phyloP scores from a whole-genome alignment of 441 rosid genomes.

The Brassica balearica region DNA sequence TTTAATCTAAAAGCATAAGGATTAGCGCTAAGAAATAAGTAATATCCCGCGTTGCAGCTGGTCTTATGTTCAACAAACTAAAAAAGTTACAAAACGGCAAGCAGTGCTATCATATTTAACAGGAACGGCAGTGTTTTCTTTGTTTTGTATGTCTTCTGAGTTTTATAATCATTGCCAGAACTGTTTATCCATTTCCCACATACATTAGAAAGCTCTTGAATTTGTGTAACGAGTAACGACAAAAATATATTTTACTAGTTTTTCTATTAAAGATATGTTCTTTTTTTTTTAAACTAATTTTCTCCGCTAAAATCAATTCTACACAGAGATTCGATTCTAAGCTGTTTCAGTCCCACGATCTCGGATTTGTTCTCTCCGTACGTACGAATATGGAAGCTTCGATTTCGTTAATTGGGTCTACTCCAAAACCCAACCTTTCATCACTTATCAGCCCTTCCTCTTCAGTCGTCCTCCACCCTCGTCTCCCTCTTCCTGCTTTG shows the following conservation, averaged over 20 bases:
- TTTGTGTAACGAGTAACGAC: neutral
- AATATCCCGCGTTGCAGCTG: no score
- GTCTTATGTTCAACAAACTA: slow-evolving; percentile 17
- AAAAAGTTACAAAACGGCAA: slow-evolving; percentile 4
- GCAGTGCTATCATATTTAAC: slow-evolving; percentile 8
- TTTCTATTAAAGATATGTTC: neutral
- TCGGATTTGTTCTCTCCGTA: slow-evolving; percentile 9
- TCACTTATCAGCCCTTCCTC: slow-evolving; percentile 5
- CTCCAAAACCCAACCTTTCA: slow-evolving; percentile 29
- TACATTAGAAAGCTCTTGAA: neutral
- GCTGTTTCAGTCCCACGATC: neutral
- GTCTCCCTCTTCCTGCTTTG: slow-evolving; percentile 25
- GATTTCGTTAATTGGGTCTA: slow-evolving; percentile 37
- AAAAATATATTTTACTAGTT: neutral
- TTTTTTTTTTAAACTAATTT: neutral
- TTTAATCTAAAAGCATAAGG: no score
- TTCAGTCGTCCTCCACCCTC: slow-evolving; percentile 34
- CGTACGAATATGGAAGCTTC: slow-evolving; percentile 36
- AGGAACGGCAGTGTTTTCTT: slow-evolving; percentile 12
- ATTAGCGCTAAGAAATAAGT: no score
- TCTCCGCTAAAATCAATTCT: neutral
- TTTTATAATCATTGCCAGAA: neutral
- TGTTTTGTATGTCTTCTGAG: neutral
- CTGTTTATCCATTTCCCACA: neutral
- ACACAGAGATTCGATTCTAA: neutral